phyloP scores from a whole-genome alignment of 768 basidiomycete genomes.

The Kwoniella europaea region DNA sequence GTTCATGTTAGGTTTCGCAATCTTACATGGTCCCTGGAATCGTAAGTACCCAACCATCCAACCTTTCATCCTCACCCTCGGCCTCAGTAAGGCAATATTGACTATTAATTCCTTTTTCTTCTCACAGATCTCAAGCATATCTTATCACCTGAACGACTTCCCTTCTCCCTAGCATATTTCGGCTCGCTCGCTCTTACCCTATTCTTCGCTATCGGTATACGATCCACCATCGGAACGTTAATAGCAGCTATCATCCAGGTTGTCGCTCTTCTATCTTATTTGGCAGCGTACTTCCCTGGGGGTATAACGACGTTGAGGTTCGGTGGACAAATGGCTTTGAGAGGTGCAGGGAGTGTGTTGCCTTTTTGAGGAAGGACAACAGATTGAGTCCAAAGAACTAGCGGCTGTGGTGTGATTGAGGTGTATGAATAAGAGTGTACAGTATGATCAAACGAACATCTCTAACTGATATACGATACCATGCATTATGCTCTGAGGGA shows the following conservation, averaged over 20 bases:
- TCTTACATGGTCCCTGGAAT: constrained; percentile 75
- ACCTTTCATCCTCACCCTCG: no score
- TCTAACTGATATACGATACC: no score
- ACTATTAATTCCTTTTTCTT: no score
- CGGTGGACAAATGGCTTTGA: constrained; percentile 64
- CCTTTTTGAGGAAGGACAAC: constrained; percentile 64
- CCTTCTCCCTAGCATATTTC: constrained; percentile 84
- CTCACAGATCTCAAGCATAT: constrained; percentile 75
- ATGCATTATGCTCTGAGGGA: no score
- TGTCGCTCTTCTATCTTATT: constrained; percentile 80
- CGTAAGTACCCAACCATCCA: constrained; percentile 61
- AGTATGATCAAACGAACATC: no score
- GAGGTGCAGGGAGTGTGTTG: constrained; percentile 80
- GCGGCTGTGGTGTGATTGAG: no score
- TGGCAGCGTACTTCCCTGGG: constrained; percentile 94
- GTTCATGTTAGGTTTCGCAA: constrained; percentile 86
- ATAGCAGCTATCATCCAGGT: constrained; percentile 83
- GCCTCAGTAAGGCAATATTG: no score
- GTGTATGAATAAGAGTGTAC: no score
- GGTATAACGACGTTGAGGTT: constrained; percentile 61
- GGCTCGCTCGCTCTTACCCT: constrained; percentile 81
- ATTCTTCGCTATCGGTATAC: constrained; percentile 82
- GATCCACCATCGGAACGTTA: constrained; percentile 85
- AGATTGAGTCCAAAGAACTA: no score
- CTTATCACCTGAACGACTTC: constrained; percentile 75